Percentiles rank a stretch among this genome's conserved stretches.
These are phyloP conservation scores for Paecilomyces fulvus DNA, from an alignment of 2,329 filamentous ascomycete species.

Conservation along the genomic window DNA sequence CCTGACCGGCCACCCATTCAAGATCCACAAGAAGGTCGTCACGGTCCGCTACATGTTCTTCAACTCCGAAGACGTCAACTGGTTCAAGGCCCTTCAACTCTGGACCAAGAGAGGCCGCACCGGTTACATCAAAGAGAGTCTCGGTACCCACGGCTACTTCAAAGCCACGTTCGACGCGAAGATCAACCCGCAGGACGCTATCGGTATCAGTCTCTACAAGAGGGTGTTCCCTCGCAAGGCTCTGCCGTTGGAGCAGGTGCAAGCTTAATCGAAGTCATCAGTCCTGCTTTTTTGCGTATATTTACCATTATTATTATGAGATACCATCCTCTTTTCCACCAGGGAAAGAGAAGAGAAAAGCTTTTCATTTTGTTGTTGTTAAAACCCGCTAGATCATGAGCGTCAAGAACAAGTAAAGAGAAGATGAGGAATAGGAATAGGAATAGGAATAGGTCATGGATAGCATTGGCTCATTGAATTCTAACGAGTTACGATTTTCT, in stretches of 20 bases:
- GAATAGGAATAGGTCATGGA: neutral
- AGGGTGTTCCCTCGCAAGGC: slow-evolving; percentile 71
- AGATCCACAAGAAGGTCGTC: slow-evolving; percentile 96
- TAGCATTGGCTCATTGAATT: neutral
- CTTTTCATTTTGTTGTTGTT: neutral
- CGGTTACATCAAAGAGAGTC: slow-evolving; percentile 85
- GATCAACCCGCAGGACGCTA: slow-evolving; percentile 90
- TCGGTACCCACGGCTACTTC: slow-evolving; percentile 99
- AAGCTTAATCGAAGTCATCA: neutral
- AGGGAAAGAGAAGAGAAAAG: neutral
- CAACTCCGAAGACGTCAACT: slow-evolving; percentile 86
- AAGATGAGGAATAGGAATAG: neutral
- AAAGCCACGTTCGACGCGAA: slow-evolving; percentile 96
- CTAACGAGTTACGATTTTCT: neutral
- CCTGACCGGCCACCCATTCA: slow-evolving; percentile 91
- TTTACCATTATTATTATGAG: neutral
- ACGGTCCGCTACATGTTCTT: slow-evolving; percentile 99
- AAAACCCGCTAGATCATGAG: neutral
- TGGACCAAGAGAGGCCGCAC: slow-evolving; percentile 87
- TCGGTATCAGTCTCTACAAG: slow-evolving; percentile 86
- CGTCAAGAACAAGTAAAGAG: neutral
- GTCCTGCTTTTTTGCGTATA: slow-evolving; percentile 4
- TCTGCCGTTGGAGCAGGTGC: slow-evolving; percentile 32
- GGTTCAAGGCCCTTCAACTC: slow-evolving; percentile 93
- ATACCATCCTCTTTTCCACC: neutral